Percentiles rank a stretch among this genome's conserved stretches.
Evolutionary conservation across 257 asterid genomes (phyloP).

Genomic region (Perilla frutescens): DNA sequence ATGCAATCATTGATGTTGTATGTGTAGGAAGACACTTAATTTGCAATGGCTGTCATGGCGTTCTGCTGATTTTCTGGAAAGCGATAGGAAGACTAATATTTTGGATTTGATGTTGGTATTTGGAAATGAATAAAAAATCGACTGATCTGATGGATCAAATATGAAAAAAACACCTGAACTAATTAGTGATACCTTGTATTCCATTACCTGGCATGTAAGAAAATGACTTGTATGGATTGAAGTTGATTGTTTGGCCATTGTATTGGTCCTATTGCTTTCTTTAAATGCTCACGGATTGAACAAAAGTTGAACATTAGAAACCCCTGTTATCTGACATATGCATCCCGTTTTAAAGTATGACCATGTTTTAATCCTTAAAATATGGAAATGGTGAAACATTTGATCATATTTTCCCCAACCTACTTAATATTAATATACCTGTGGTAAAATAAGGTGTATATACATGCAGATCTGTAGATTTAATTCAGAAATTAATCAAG

Average conservation of each 20-base stretch:
- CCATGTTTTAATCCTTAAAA: not conserved
- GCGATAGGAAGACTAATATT: not conserved
- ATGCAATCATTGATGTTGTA: not conserved
- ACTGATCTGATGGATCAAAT: not conserved
- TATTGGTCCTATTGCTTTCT: too few relatives aligned
- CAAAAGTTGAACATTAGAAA: too few relatives aligned
- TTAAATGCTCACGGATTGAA: too few relatives aligned
- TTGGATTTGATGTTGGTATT: not conserved
- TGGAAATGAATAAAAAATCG: not conserved
- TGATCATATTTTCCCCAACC: not conserved
- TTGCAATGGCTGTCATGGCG: not conserved
- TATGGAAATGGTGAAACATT: not conserved
- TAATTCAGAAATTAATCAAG: not conserved
- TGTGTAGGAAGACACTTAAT: not conserved
- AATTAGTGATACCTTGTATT: too few relatives aligned
- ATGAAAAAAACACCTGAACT: not conserved
- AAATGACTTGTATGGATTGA: too few relatives aligned
- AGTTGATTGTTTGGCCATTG: too few relatives aligned
- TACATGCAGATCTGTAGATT: too few relatives aligned
- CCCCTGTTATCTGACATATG: too few relatives aligned
- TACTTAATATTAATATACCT: too few relatives aligned
- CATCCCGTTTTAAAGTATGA: too few relatives aligned
- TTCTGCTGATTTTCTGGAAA: conserved; percentile 8
- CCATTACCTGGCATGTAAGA: too few relatives aligned
- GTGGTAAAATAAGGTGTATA: too few relatives aligned